Conservation (phyloP, 1,284 basidiomycete species). For the Austropuccinia psidii region DNA sequence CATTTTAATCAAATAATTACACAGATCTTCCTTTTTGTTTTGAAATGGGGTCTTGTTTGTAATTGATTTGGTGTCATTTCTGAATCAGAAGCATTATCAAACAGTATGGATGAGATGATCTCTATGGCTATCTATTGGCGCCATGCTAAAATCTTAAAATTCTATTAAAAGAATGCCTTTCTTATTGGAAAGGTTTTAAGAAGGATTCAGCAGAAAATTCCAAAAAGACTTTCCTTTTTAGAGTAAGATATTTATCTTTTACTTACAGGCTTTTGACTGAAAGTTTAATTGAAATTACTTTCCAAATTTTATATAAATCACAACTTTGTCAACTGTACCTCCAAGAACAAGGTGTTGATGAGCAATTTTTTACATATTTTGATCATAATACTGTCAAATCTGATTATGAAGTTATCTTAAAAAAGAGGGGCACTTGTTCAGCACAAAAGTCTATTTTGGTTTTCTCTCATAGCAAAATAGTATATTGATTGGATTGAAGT, state of each 20-base stretch:
- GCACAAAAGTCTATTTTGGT: constrained; percentile 7
- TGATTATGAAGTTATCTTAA: neutral
- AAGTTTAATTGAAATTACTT: too few species aligned
- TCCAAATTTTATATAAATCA: too few species aligned
- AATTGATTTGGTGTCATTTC: neutral
- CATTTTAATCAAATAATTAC: too few species aligned
- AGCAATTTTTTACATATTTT: constrained; percentile 6
- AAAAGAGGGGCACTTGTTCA: neutral
- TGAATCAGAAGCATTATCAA: neutral
- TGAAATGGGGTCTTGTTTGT: too few species aligned
- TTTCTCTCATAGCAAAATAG: neutral
- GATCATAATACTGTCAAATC: constrained; percentile 27
- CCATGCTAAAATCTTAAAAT: constrained; percentile 8
- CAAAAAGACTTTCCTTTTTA: neutral
- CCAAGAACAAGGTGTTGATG: constrained; percentile 20
- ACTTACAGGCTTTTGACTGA: too few species aligned
- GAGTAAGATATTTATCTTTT: too few species aligned
- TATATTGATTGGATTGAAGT: constrained; percentile 31
- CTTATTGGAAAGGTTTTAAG: neutral
- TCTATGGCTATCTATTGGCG: constrained; percentile 22
- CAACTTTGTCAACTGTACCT: constrained; percentile 17
- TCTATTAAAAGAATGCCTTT: neutral
- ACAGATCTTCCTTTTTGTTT: too few species aligned
- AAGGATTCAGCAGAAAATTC: constrained; percentile 20
- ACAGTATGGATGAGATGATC: constrained; percentile 3